These are phyloP conservation scores for Novymonas esmeraldas DNA, from an alignment of 208 protist species.

Conservation along the genomic window DNA sequence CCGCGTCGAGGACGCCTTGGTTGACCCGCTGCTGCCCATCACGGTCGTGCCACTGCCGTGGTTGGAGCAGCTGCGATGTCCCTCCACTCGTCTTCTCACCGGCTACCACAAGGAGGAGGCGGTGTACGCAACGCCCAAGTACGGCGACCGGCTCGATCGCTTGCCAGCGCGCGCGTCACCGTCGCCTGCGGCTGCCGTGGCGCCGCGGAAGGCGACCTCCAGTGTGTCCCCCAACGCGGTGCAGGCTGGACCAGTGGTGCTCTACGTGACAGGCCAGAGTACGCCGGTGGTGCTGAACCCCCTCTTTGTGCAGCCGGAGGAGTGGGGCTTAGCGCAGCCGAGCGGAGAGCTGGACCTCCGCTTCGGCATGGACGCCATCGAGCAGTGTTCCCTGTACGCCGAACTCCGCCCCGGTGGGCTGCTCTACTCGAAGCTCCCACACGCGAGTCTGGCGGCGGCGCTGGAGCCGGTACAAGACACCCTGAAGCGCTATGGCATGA, in stretches of 20 bases:
- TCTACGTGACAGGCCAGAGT: conserved; percentile 85
- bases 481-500: conserved; percentile 80
- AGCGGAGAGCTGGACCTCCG: conserved; percentile 69
- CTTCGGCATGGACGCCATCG: conserved; percentile 86
- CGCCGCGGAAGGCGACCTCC: background rate
- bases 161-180: background rate
- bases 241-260: conserved; percentile 75
- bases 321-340: conserved; percentile 39
- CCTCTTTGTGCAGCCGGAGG: conserved; percentile 71
- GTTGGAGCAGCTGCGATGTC: conserved; percentile 82
- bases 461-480: conserved; percentile 62
- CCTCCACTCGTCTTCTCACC: conserved; percentile 63
- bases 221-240: conserved; percentile 48
- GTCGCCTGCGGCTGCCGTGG: background rate
- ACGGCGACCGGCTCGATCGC: conserved; percentile 33
- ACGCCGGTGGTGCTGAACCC: conserved; percentile 76
- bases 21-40: conserved; percentile 65
- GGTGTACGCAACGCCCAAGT: conserved; percentile 42
- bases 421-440: conserved; percentile 74
- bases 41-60: conserved; percentile 75
- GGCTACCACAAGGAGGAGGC: conserved; percentile 78
- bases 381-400: conserved; percentile 82
- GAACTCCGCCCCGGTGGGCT: conserved; percentile 86
- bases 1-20: conserved; percentile 77
- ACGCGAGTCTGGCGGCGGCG: conserved; percentile 34